Base-by-base conservation (phyloP, 176 grass and related monocot genomes). In the Bolboschoenus planiculmis region DNA sequence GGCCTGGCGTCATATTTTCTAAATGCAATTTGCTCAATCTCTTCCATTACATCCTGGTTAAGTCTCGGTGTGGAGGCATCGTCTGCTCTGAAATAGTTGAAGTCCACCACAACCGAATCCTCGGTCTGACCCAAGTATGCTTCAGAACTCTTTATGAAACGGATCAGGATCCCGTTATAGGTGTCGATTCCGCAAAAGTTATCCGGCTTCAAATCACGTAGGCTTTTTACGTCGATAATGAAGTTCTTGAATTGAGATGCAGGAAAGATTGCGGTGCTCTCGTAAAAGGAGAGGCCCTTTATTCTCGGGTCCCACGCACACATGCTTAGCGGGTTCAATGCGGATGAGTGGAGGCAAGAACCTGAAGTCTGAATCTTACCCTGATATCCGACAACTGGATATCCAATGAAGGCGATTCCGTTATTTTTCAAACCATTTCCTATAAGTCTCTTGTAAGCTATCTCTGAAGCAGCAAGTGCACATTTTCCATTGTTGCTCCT, bases 21-120 rank as follows among this genome's bases (percentile, higher is more conserved):
- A 78, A 98, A 95, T 39, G 95, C 95, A 79, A 98, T 84, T 88
- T 98, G 95, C 85, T 95, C 92, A 62, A 95, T 91, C 90, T 95
- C 92, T 85, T 98, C 95, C 92, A 89, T 91, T 72, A 93, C 74
- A 83, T 98, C 95, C 86, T 84, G 72, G 79, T 83, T 79, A 14
- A 95, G 84, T 73, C 92, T 81, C 10, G 90, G 85, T 55, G 82
- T 33, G 29, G 81, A 62, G 24, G 85, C 81, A 30, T 93, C 79
- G 0, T 86, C 57, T 7, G 95, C 84, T 43, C 95, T 88, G 35
- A 92, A 93, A 85, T 98, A 98, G 87, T 98, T 98, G 84, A 98
- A 94, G 81, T 98, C 92, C 72, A 95, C 65, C 31, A 90, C 92
- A 3, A 98, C 92, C 0, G 90, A 83, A 88, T 98, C 92, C 88